Conservation (phyloP, 192 early-diverging fungal genomes). For the Pilobolus umbonatus region DNA sequence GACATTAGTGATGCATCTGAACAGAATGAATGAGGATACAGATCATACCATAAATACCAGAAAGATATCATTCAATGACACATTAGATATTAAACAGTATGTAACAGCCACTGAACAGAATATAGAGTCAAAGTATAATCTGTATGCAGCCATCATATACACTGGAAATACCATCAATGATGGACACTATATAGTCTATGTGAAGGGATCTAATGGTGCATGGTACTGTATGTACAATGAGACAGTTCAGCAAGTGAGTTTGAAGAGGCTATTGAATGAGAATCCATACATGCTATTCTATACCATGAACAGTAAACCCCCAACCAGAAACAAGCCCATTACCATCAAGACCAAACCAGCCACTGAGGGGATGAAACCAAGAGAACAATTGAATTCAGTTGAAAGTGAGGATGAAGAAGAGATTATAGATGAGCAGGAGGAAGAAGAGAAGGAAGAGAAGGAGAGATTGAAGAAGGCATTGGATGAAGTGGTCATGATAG, state of each 20-base stretch:
- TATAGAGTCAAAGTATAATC: constrained; percentile 45
- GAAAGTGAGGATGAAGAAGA: constrained; percentile 13
- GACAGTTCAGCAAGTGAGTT: constrained; percentile 63
- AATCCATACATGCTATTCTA: constrained; percentile 79
- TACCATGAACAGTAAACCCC: constrained; percentile 5
- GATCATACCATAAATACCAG: constrained; percentile 57
- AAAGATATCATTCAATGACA: constrained; percentile 24
- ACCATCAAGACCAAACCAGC: neutral
- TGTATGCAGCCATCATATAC: constrained; percentile 78
- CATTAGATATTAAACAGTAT: constrained; percentile 14
- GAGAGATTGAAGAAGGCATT: constrained; percentile 26
- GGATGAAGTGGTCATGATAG: constrained; percentile 32
- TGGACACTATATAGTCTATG: constrained; percentile 81
- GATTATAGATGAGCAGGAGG: constrained; percentile 4
- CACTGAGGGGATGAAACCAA: neutral
- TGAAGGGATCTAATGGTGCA: constrained; percentile 67
- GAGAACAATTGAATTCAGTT: neutral
- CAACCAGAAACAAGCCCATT: neutral
- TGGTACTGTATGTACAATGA: constrained; percentile 83
- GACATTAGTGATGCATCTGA: constrained; percentile 17
- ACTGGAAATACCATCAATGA: constrained; percentile 64
- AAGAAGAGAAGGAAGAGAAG: constrained; percentile 41
- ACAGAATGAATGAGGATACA: constrained; percentile 23
- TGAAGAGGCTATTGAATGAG: constrained; percentile 62
- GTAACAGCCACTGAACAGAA: constrained; percentile 32